phyloP scores from a whole-genome alignment of 371 early-diverging fungal species.

The Batkoa obscura region DNA sequence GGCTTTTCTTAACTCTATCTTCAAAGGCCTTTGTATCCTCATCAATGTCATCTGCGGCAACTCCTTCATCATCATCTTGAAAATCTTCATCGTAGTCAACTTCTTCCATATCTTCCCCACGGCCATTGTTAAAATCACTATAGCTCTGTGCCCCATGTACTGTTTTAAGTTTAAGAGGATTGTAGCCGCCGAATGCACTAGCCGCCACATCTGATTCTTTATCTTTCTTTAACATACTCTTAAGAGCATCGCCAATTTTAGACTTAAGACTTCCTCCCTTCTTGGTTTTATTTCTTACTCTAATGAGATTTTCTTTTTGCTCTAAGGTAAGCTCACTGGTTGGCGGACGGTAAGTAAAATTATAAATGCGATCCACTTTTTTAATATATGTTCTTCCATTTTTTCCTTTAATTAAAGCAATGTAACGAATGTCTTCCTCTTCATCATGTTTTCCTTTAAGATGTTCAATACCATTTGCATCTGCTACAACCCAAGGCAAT shows the following conservation, averaged over 20 bases:
- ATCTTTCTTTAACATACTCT: background rate
- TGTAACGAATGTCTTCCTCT: background rate
- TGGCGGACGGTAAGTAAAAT: background rate
- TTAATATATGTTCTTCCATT: background rate
- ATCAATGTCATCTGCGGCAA: background rate
- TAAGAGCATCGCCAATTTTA: background rate
- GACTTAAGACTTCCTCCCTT: background rate
- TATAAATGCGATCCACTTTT: background rate
- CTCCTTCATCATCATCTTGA: constrained; percentile 2
- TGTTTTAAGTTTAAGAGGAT: no score
- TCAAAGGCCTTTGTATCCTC: background rate
- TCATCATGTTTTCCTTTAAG: background rate
- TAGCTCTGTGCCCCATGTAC: no score
- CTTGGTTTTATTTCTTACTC: background rate
- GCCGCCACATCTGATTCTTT: background rate
- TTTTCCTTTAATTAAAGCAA: background rate
- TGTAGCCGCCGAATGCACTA: no score
- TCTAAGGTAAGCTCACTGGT: background rate
- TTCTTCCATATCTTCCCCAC: background rate
- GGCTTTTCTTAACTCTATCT: background rate
- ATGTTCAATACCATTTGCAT: constrained; percentile 21
- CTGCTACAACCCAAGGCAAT: constrained; percentile 61
- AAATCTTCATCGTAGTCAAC: constrained; percentile 4
- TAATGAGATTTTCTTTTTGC: background rate
- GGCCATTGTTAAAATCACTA: no score